A percentile compares a stretch with the other conserved stretches of the same genome.
phyloP scores from a whole-genome alignment of 257 asterid species.

The Ehretia macrophylla region DNA sequence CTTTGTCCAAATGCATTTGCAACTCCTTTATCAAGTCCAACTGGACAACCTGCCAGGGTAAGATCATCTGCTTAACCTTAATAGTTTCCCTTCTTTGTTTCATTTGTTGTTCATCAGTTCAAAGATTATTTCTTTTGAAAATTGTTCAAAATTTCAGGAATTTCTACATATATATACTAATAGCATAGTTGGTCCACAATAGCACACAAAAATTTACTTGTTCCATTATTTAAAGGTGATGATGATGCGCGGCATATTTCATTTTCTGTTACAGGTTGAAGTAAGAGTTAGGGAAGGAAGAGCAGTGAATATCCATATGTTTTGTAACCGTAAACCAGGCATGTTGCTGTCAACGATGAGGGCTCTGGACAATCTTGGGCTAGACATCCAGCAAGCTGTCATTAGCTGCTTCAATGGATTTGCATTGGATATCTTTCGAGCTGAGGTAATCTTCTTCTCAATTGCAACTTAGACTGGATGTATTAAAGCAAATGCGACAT shows the following conservation, averaged over 20 bases:
- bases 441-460: slow-evolving; percentile 50
- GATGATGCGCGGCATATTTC: not conserved
- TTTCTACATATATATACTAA: not conserved
- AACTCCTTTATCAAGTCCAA: slow-evolving; percentile 71
- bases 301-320: slow-evolving; percentile 83
- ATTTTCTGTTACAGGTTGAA: slow-evolving; percentile 49
- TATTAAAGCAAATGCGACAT: too few relatives aligned
- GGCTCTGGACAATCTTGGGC: slow-evolving; percentile 78
- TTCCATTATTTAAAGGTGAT: not conserved
- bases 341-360: slow-evolving; percentile 76
- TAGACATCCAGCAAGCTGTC: slow-evolving; percentile 94
- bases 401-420: slow-evolving; percentile 93
- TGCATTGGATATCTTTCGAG: slow-evolving; percentile 80
- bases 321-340: slow-evolving; percentile 79
- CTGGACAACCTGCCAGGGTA: slow-evolving; percentile 87
- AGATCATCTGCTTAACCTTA: not conserved
- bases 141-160: not conserved
- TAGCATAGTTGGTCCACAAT: too few relatives aligned
- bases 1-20: slow-evolving; percentile 67
- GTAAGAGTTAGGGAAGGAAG: slow-evolving; percentile 78
- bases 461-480: not conserved
- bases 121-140: not conserved
- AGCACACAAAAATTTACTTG: not conserved
- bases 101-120: not conserved
- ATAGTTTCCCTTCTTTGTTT: slow-evolving; percentile 1